Percentiles rank a stretch among this genome's conserved stretches.
Conservation (phyloP, 2,329 filamentous ascomycete species). For the Aspergillus pseudonomiae region DNA sequence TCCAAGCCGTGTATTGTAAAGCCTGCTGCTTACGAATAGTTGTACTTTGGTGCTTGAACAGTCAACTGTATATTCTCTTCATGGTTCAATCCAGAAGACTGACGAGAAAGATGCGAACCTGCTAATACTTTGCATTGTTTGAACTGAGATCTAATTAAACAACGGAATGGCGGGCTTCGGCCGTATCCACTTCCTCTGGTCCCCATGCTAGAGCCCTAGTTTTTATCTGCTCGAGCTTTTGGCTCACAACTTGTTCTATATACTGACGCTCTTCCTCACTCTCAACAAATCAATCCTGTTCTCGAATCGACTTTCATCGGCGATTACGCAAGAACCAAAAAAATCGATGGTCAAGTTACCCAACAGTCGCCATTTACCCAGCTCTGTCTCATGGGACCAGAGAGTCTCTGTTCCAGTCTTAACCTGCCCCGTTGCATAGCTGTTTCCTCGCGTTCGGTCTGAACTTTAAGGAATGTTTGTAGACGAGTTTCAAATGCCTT, state of each 20-base stretch:
- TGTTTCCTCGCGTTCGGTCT: constrained; percentile 17
- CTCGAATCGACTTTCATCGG: constrained; percentile 12
- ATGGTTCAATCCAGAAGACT: no score
- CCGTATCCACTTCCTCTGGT: constrained; percentile 9
- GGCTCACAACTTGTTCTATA: constrained; percentile 14
- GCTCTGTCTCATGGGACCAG: constrained; percentile 19
- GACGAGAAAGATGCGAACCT: no score
- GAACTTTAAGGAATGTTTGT: constrained; percentile 19
- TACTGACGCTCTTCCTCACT: constrained; percentile 7
- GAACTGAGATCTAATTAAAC: no score
- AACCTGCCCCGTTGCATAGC: constrained; percentile 13
- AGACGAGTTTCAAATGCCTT: constrained; percentile 19
- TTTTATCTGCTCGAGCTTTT: constrained; percentile 17
- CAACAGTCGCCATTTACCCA: constrained; percentile 15
- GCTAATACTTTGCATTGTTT: no score
- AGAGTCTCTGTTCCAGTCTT: constrained; percentile 19
- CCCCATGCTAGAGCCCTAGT: constrained; percentile 15
- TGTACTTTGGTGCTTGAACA: no score
- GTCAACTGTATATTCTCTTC: no score
- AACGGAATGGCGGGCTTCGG: no score
- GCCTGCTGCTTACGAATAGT: no score
- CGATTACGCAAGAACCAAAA: background rate
- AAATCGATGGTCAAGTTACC: constrained; percentile 16
- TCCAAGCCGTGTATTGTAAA: no score
- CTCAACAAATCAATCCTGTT: constrained; percentile 13